Base-by-base conservation (phyloP, 305 asterid genomes). In the Euphrasia arctica region DNA sequence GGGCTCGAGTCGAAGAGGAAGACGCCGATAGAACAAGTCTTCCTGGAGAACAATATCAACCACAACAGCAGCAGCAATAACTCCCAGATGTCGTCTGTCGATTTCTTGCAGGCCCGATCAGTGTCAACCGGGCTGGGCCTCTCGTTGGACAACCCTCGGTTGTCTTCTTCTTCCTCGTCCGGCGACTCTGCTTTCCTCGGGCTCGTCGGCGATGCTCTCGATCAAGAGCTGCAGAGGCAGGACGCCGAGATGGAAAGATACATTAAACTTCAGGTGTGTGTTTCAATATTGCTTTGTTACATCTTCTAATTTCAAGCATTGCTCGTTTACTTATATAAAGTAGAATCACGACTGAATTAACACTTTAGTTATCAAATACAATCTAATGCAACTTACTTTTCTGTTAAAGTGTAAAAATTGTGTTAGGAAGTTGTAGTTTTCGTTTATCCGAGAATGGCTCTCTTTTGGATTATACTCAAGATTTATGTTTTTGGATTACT, bases 91-190 rank as follows among this genome's bases (percentile, higher is more conserved):
- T 91, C 95, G 0, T 85, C 97, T 39, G 72, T 86, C 59, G 97
- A 92, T 71, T 78, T 87, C 51, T 74, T 92, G 57, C 96, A 85
- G 83, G 78, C 93, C 55, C 87, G 93, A 67, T 84, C 97, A 29
- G 97, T 89, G 61, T 90, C 98, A 1, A 90, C 97, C 29, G 98
- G 98, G 56, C 78, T 93, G 64, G 98, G 95, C 28, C 89, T 93
- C 69, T 90, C 98, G 0, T 60, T 93, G 86, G 98, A 89, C 52
- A 92, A 84, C 59, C 86, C 89, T 2, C 76, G 93, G 36, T 58
- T 80, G 78, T 74, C 81, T 56, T 87, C 90, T 34, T 85, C 91
- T 31, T 84, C 22, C 22, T 18, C 93, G 22, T 84, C 93, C 2
- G 84, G 91, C 15, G 96, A 89, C 67, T 88, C 96, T 6, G 74